Evolutionary conservation across 2,329 filamentous ascomycete genomes (phyloP).

Genomic region (Colletotrichum zoysiae): DNA sequence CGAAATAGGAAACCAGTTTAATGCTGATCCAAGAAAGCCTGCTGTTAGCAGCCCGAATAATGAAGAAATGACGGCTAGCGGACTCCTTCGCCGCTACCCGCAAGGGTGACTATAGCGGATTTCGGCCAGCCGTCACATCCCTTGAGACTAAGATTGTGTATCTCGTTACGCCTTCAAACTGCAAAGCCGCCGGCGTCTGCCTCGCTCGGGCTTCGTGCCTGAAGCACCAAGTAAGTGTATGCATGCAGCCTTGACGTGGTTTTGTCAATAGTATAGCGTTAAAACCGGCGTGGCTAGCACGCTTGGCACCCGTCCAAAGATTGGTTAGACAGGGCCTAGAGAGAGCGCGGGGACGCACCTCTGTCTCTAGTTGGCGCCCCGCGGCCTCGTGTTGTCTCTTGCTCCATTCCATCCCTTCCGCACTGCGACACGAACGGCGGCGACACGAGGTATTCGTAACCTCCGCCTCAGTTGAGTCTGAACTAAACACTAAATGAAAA

Average conservation of each 20-base stretch:
- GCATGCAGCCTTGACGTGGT: neutral
- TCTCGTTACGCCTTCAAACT: neutral
- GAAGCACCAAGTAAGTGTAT: neutral
- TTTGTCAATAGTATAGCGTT: constrained; percentile 5
- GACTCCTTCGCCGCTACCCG: neutral
- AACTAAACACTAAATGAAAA: neutral
- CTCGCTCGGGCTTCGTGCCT: neutral
- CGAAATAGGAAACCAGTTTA: constrained; percentile 3
- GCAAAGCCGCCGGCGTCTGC: too few relatives aligned
- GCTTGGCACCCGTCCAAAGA: constrained; percentile 12
- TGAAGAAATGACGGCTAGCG: neutral
- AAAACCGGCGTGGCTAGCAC: constrained; percentile 3
- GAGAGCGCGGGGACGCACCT: neutral
- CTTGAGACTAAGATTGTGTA: neutral
- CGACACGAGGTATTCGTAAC: neutral
- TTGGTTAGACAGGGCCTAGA: constrained; percentile 19
- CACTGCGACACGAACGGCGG: neutral
- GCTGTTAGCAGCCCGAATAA: neutral
- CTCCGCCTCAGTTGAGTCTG: neutral
- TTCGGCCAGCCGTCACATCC: neutral
- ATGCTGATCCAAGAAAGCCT: neutral
- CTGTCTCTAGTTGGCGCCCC: neutral
- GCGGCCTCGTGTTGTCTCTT: neutral
- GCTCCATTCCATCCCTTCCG: neutral
- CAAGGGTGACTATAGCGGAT: neutral